These are phyloP conservation scores for Coemansia guatemalensis DNA, from an alignment of 192 early-diverging fungal genomes.

Conservation along the genomic window DNA sequence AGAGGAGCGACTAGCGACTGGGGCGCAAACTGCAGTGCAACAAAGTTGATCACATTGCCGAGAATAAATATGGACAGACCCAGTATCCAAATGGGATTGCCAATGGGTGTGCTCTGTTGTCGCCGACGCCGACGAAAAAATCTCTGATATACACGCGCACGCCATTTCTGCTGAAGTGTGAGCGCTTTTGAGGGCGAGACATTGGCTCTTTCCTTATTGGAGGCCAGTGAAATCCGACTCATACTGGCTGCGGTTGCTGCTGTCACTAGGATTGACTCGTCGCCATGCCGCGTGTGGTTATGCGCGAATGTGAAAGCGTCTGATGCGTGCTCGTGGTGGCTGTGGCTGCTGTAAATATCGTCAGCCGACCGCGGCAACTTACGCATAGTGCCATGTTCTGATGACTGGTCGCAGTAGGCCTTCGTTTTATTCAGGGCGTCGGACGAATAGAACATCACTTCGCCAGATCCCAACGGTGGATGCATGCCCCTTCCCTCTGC, in stretches of 20 bases:
- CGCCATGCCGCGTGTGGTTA: too few relatives aligned
- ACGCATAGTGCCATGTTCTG: too few relatives aligned
- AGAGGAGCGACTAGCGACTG: conserved; percentile 79
- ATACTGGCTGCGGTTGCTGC: not conserved
- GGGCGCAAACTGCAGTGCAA: conserved; percentile 76
- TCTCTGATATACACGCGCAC: not conserved
- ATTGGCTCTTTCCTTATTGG: not conserved
- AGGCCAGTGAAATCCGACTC: not conserved
- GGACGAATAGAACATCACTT: conserved; percentile 23
- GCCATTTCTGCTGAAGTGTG: too few relatives aligned
- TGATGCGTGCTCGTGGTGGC: too few relatives aligned
- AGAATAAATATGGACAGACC: conserved; percentile 71
- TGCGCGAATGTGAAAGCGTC: too few relatives aligned
- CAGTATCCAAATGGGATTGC: conserved; percentile 57
- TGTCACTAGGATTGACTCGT: not conserved
- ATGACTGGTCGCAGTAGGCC: not conserved
- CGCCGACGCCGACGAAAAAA: not conserved
- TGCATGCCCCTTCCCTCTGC: not conserved
- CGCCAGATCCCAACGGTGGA: conserved; percentile 9
- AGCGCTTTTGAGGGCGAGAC: too few relatives aligned
- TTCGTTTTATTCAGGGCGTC: conserved; percentile 6
- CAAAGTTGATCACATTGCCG: conserved; percentile 71
- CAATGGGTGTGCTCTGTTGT: conserved; percentile 21
- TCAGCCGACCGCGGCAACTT: too few relatives aligned
- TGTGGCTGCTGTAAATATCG: too few relatives aligned